phyloP scores from a whole-genome alignment of 208 protist genomes.

The Leptomonas pyrrhocoris region DNA sequence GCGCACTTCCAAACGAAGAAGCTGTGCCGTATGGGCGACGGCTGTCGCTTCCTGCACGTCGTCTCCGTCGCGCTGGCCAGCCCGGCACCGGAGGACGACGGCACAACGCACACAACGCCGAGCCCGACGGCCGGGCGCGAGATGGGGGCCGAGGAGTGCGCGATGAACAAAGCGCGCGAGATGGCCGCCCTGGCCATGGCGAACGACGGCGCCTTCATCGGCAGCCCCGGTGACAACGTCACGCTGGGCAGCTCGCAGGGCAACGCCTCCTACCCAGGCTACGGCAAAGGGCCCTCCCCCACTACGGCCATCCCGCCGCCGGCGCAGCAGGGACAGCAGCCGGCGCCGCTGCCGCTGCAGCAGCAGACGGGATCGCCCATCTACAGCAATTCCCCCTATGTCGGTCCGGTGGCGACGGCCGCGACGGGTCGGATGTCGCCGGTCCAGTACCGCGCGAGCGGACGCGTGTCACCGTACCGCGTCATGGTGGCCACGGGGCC shows the following conservation, averaged over 20 bases:
- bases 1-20: slow-evolving; percentile 81
- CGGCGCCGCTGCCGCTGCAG: slow-evolving; percentile 11
- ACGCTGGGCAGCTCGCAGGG: slow-evolving; percentile 7
- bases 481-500: slow-evolving; percentile 30
- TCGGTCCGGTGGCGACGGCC: not conserved
- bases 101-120: not conserved
- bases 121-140: slow-evolving; percentile 16
- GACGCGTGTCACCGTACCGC: slow-evolving; percentile 29
- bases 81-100: slow-evolving; percentile 35
- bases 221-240: slow-evolving; percentile 25
- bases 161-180: slow-evolving; percentile 38
- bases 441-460: slow-evolving; percentile 36
- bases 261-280: slow-evolving; percentile 10
- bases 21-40: slow-evolving; percentile 77
- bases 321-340: not conserved
- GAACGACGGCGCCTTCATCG: slow-evolving; percentile 23
- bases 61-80: slow-evolving; percentile 47
- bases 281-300: slow-evolving; percentile 1
- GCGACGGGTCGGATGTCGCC: slow-evolving; percentile 26
- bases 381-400: slow-evolving; percentile 25
- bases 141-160: slow-evolving; percentile 26
- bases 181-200: slow-evolving; percentile 38
- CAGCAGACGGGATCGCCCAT: slow-evolving; percentile 8
- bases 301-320: not conserved
- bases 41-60: slow-evolving; percentile 83